phyloP scores from a whole-genome alignment of 2,329 filamentous ascomycete species.

The Exophiala dermatitidis region DNA sequence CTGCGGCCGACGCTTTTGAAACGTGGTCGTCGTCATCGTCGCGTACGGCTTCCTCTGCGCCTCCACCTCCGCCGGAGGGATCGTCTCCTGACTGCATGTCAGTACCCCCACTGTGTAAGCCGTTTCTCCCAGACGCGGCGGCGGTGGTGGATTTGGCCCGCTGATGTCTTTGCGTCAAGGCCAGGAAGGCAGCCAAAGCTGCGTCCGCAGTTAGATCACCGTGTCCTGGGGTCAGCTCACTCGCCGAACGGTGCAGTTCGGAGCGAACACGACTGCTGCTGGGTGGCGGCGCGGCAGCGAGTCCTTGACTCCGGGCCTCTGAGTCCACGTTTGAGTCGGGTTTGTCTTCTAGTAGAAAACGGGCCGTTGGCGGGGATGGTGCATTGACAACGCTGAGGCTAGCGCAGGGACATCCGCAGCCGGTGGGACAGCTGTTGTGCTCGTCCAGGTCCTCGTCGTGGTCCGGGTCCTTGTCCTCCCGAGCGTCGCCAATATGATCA shows the following conservation, averaged over 20 bases:
- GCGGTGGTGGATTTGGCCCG: constrained; percentile 15
- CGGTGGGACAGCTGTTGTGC: constrained; percentile 35
- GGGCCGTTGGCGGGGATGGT: constrained; percentile 27
- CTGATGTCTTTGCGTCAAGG: constrained; percentile 19
- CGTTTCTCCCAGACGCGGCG: background rate
- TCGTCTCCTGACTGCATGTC: too few relatives aligned
- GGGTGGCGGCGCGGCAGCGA: constrained; percentile 2
- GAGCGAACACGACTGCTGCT: constrained; percentile 1
- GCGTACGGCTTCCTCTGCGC: background rate
- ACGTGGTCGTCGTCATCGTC: background rate
- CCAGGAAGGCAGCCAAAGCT: constrained; percentile 20
- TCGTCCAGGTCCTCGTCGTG: constrained; percentile 1
- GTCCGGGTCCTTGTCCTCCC: constrained; percentile 21
- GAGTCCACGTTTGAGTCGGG: background rate
- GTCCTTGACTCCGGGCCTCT: constrained; percentile 1
- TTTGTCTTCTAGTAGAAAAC: background rate
- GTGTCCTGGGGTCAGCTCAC: constrained; percentile 3
- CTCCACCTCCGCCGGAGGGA: background rate
- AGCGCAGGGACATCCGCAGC: constrained; percentile 44
- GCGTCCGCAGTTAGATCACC: constrained; percentile 9
- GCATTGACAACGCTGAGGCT: constrained; percentile 33
- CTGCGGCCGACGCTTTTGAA: background rate
- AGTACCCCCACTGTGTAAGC: too few relatives aligned
- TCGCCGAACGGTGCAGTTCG: constrained; percentile 11
- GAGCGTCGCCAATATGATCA: too few relatives aligned